Conservation (phyloP, 2,329 filamentous ascomycete genomes). For the Pseudocercospora macadamiae region DNA sequence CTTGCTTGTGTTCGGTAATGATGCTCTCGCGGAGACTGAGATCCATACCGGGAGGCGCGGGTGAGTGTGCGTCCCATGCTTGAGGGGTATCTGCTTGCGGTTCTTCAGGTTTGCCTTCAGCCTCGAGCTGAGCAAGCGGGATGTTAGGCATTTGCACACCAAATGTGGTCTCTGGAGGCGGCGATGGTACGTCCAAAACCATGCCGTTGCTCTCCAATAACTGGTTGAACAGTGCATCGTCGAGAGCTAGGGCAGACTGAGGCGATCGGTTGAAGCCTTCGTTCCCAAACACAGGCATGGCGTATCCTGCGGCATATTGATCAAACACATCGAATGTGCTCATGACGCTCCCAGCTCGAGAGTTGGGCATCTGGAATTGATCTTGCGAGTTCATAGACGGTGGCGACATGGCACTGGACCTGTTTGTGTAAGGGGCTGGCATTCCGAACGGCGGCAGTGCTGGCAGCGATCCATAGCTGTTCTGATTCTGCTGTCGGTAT, state of each 20-base stretch:
- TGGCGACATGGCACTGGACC: conserved; percentile 30
- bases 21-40: conserved; percentile 76
- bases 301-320: conserved; percentile 56
- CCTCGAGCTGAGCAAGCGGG: conserved; percentile 31
- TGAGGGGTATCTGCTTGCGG: not conserved
- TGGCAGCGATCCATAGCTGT: conserved; percentile 26
- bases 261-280: conserved; percentile 83
- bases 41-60: conserved; percentile 57
- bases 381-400: conserved; percentile 25
- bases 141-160: conserved; percentile 23
- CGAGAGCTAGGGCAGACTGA: conserved; percentile 21
- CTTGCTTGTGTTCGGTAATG: conserved; percentile 84
- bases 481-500: conserved; percentile 21
- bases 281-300: conserved; percentile 84
- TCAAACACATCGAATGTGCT: conserved; percentile 43
- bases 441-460: conserved; percentile 34
- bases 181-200: conserved; percentile 27
- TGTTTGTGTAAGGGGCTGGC: conserved; percentile 15
- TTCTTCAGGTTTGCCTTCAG: conserved; percentile 21
- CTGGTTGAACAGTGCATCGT: conserved; percentile 34
- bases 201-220: conserved; percentile 27
- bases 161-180: conserved; percentile 29
- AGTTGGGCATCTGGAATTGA: conserved; percentile 29
- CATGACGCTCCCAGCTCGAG: conserved; percentile 26
- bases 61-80: conserved; percentile 12